Evolutionary conservation across 441 rosid genomes (phyloP), one percentile per base, ranked within the genome.

Genomic region (Jatropha podagrica): DNA sequence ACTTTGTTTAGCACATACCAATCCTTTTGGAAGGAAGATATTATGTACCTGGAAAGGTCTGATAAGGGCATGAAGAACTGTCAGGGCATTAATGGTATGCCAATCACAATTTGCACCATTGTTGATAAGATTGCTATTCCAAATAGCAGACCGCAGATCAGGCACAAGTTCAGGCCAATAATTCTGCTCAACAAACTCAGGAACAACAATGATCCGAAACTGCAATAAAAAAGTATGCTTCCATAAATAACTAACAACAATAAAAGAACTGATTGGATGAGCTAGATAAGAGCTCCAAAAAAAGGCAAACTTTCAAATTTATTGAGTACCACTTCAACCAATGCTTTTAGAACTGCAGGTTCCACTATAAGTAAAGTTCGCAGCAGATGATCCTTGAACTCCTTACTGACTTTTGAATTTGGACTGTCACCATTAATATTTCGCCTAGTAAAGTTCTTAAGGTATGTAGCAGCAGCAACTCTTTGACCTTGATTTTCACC

Each of bases 151-250:
- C 27, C 84, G 84, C 60, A 93, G 79, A 44, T 90, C 88, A 20
- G 86, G 87, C 56, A 93, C 89, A 81, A 91, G 94, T 68, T 88
- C 92, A 41, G 95, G 97, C 98, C 97, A 93, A 68, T 66, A 82
- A 78, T 89, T 84, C 78, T 85, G 86, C 90, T 88, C 86, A 76
- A 87, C 89, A 80, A 88, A 90, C 84, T 89, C 97, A 5, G 85
- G 84, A 49, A 85, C 85, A 69, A 83, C 88, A 83, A 90, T 80
- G 56, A 85, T 69, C 68, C 89, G 89, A 70, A 91, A 87, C 97
- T 93, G 89, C 83, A 81, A 77, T 71, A 60, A 69, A 49, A 23
- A 44, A 65, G 79, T 15, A 69, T 51, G 37, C 37, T 27, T 71
- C 26, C 20, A 69, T 4, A 65, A 59, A 55, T 61, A 18, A 78